Percentiles rank a stretch among this genome's conserved stretches.
Evolutionary conservation across 208 protist genomes (phyloP).

Genomic region (Strigomonas culicis): DNA sequence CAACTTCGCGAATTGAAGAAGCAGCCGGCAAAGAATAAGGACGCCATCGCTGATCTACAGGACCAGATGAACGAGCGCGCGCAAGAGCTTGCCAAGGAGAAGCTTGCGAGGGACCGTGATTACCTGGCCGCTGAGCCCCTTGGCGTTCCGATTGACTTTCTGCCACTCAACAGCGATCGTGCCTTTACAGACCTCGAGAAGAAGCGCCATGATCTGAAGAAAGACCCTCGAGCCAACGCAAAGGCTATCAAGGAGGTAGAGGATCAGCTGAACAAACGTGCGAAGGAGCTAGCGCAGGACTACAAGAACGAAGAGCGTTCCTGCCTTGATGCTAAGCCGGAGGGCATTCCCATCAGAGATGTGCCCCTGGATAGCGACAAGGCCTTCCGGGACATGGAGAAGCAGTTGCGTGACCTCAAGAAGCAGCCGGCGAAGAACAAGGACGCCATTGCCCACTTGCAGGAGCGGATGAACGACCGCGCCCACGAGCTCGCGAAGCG

Average conservation of each 20-base stretch:
- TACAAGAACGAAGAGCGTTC: slow-evolving; percentile 48
- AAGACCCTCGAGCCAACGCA: slow-evolving; percentile 44
- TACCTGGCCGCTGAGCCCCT: slow-evolving; percentile 63
- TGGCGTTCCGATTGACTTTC: slow-evolving; percentile 58
- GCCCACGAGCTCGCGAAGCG: slow-evolving; percentile 52
- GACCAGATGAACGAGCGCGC: slow-evolving; percentile 62
- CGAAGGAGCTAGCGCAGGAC: slow-evolving; percentile 38
- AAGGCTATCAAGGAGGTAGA: slow-evolving; percentile 38
- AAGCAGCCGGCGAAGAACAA: slow-evolving; percentile 30
- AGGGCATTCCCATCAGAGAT: slow-evolving; percentile 54
- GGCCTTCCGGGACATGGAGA: slow-evolving; percentile 64
- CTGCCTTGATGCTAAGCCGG: slow-evolving; percentile 60
- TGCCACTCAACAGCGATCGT: slow-evolving; percentile 63
- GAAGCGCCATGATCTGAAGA: slow-evolving; percentile 45
- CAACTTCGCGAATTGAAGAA: slow-evolving; percentile 36
- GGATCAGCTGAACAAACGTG: slow-evolving; percentile 58
- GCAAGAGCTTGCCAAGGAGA: slow-evolving; percentile 61
- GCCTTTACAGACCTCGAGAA: slow-evolving; percentile 68
- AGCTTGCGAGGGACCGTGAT: slow-evolving; percentile 51
- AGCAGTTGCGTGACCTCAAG: slow-evolving; percentile 37
- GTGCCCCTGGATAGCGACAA: slow-evolving; percentile 63
- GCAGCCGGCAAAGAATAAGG: slow-evolving; percentile 17
- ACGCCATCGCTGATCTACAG: slow-evolving; percentile 37
- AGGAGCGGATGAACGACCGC: slow-evolving; percentile 56
- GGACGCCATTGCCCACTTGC: slow-evolving; percentile 32